Base-by-base conservation (phyloP, 1,284 basidiomycete species). In the Coriolopsis trogii region DNA sequence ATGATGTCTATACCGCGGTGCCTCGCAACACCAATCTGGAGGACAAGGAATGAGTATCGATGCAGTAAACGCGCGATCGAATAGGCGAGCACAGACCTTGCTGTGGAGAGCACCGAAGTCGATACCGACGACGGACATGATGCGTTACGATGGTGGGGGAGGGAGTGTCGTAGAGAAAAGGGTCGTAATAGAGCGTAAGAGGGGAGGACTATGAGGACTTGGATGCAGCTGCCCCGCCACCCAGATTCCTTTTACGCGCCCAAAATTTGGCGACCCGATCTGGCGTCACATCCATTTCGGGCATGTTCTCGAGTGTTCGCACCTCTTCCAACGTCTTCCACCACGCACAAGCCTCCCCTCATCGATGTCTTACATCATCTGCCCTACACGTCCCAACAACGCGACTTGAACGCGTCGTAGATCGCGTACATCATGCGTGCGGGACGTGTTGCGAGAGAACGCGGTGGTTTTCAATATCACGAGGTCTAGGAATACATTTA, bases 1-100 rank as follows among this genome's bases (percentile, higher is more conserved):
- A 96, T 93, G 71, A 96, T 93, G 81, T 96, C 93, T 74, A 96
- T 94, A 67, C 93, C 93, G 66, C 91, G 83, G 74, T 92, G 88
- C 73, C 93, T 83, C 25, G 93, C 93, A 61, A 95, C 92, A 78
- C 93, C 93, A 70, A 96, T 93, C 89, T 93, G 31, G 51, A 58
- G 55, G 51, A 33, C 38, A 51, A 41, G 52, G 41, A 41, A 55
- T 54, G 53, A 57, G 33, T 61, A 51, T 56, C 49, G 46, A 30
- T 42, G 31, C 25, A 56, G 48, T 46, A 30, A 43, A 34, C 25
- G 56, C 37, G 42, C 31, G 46, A 36, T 31, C 34, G 20, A 45
- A 26, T 37, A n/a, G 36, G 23, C 49, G 29, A 15, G 12, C 18
- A 65, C 76, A 29, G 46, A 88, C 89, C 80, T 94, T 93, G 74